A percentile compares a stretch with the other conserved stretches of the same genome.
These are phyloP conservation scores for Aspergillus conjunctus DNA, from an alignment of 495 filamentous ascomycete genomes.

Conservation along the genomic window DNA sequence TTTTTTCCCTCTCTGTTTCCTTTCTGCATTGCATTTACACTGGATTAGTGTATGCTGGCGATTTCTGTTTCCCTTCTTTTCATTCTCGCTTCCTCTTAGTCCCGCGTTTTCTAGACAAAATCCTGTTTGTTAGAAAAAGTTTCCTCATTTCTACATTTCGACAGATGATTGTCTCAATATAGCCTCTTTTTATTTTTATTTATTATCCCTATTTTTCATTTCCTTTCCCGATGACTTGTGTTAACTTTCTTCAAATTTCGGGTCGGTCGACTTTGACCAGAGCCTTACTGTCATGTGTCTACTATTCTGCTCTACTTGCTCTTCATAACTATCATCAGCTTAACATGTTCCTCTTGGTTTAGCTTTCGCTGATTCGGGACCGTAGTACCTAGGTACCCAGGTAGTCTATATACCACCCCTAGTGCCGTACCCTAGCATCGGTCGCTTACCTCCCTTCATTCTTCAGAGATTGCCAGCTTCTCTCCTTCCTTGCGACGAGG, in stretches of 20 bases:
- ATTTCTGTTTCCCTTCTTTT: conserved; percentile 18
- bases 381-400: too few relatives aligned
- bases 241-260: conserved; percentile 1
- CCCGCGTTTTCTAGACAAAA: conserved; percentile 27
- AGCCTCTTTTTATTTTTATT: conserved; percentile 2
- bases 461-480: too few relatives aligned
- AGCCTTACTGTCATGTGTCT: too few relatives aligned
- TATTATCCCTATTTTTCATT: background rate
- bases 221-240: background rate
- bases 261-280: too few relatives aligned
- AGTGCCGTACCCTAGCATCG: too few relatives aligned
- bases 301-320: too few relatives aligned
- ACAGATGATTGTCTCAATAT: conserved; percentile 17
- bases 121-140: conserved; percentile 31
- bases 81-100: conserved; percentile 6
- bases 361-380: too few relatives aligned
- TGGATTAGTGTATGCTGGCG: conserved; percentile 27
- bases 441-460: too few relatives aligned
- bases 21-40: conserved; percentile 29
- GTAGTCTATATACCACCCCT: too few relatives aligned
- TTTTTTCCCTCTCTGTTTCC: background rate
- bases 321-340: too few relatives aligned
- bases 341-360: too few relatives aligned
- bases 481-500: too few relatives aligned
- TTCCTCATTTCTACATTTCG: conserved; percentile 10